Percentiles rank a stretch among this genome's conserved stretches.
Conservation (phyloP, 1,284 basidiomycete genomes). For the Tremellales sp. region DNA sequence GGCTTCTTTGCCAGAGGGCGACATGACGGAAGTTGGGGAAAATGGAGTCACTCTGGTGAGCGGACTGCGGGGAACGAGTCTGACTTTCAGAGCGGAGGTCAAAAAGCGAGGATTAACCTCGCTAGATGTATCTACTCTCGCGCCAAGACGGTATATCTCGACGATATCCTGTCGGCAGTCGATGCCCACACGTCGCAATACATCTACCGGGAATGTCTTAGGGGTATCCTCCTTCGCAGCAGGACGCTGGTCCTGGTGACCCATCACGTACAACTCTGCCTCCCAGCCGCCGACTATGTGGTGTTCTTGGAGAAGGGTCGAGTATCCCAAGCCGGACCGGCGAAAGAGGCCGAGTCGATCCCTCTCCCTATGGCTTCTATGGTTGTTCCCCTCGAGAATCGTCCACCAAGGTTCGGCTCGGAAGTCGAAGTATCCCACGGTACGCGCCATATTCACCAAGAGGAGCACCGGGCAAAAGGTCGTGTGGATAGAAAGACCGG, state of each 20-base stretch:
- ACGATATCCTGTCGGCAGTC: constrained; percentile 47
- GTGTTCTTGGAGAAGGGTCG: constrained; percentile 60
- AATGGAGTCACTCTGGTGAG: constrained; percentile 68
- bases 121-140: constrained; percentile 75
- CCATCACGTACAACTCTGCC: constrained; percentile 59
- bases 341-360: constrained; percentile 6
- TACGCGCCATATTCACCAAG: constrained; percentile 64
- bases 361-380: neutral
- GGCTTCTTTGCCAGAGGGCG: constrained; percentile 39
- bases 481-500: constrained; percentile 38
- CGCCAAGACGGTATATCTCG: constrained; percentile 60
- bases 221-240: constrained; percentile 55
- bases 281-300: constrained; percentile 36
- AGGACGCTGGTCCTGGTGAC: constrained; percentile 73
- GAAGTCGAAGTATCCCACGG: no score
- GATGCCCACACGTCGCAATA: constrained; percentile 47
- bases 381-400: no score
- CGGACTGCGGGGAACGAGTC: no score
- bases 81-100: constrained; percentile 51
- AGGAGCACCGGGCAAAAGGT: constrained; percentile 64
- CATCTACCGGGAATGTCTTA: constrained; percentile 41
- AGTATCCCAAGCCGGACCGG: constrained; percentile 34
- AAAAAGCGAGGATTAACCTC: constrained; percentile 71
- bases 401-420: neutral
- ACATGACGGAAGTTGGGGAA: constrained; percentile 75